Evolutionary conservation across 768 basidiomycete genomes (phyloP), one percentile per base, ranked within the genome.

Genomic region (Punctularia strigosozonata): DNA sequence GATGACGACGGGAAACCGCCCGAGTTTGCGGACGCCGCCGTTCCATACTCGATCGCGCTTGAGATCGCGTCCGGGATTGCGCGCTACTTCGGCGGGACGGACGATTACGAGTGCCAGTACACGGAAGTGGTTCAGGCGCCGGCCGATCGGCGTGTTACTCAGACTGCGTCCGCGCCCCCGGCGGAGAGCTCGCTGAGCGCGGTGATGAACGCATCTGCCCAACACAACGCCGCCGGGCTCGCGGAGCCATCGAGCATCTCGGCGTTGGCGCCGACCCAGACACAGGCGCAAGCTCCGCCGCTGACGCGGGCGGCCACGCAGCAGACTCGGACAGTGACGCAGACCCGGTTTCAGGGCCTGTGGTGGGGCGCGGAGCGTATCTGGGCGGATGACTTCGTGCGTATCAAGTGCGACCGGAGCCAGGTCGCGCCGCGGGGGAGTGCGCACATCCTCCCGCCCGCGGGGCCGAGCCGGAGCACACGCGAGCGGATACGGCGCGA

Each of bases 361-460:
- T 94, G 87, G 87, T 85, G 83, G 80, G 90, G 90, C 6, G 75
- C 79, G 1, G 89, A 91, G 51, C 71, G 85, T 22, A 84, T 91
- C 38, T 94, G 89, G 88, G 63, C 70, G 4, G 84, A 82, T 42
- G 89, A 94, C 45, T 70, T 91, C 40, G 72, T 91, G 25, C 73
- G 89, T 18, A 64, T 94, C 36, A 85, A 85, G 49, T 57, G 81
- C 19, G 69, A 77, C 1, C 70, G 84, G 26, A 61, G 66, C 24
- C 73, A 74, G 44, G 64, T 87, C 40, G 81, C 81, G 10, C 82
- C 83, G 5, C 49, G 63, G 25, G 84, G 85, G 17, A 67, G 69
- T 2, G 65, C 69, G 32, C 54, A 71, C 41, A 77, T 88, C 30
- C 55, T 66, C 2, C 59, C 77, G 1, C 77, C 84, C 1, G 70